Percentiles rank a stretch among this genome's conserved stretches.
Conservation (phyloP, 306 rosid species). For the Arachis hypogaea region DNA sequence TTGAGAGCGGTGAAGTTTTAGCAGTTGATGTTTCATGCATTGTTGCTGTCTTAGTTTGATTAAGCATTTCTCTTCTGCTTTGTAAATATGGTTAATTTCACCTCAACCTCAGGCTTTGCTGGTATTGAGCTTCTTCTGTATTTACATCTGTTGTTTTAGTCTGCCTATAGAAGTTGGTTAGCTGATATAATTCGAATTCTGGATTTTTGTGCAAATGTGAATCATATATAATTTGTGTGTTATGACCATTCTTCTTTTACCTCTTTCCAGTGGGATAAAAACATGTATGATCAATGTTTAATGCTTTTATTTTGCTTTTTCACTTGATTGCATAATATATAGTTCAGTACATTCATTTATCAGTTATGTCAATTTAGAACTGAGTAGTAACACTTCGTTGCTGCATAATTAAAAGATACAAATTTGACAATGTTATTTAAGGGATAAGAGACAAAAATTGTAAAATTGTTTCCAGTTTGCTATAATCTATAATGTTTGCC, state of each 20-base stretch:
- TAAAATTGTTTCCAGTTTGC: neutral
- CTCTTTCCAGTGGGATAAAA: too few species aligned
- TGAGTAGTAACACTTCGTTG: neutral
- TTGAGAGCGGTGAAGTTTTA: too few species aligned
- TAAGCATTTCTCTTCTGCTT: slow-evolving; percentile 18
- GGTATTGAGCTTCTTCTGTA: neutral
- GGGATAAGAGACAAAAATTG: neutral
- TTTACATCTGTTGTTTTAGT: neutral
- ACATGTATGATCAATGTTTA: too few species aligned
- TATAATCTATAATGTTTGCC: slow-evolving; percentile 18
- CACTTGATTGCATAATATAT: slow-evolving; percentile 3
- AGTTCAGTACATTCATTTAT: neutral
- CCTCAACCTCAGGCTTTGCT: neutral
- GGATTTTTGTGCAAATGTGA: neutral
- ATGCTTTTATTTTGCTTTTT: neutral
- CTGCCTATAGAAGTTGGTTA: neutral
- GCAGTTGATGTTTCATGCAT: too few species aligned
- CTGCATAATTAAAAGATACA: slow-evolving; percentile 9
- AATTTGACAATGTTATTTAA: slow-evolving; percentile 7
- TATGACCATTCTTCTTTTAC: neutral
- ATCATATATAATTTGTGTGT: neutral
- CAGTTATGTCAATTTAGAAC: neutral
- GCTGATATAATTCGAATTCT: neutral
- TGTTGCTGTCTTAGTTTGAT: neutral
- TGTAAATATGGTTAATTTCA: neutral